phyloP scores from a whole-genome alignment of 768 basidiomycete species.

The Rickenella mellea region DNA sequence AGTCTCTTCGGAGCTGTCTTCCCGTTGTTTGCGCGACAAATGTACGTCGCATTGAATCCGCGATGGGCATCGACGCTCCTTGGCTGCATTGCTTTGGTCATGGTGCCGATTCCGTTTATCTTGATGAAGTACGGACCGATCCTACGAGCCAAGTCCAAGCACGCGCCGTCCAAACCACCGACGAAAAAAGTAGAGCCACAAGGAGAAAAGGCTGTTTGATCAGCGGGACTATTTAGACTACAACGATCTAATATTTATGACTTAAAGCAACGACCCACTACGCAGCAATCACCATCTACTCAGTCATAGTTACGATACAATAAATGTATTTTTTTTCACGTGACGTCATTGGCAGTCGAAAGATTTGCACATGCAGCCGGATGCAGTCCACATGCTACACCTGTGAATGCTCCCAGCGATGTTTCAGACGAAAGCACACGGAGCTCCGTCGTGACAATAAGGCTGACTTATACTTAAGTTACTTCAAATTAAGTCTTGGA shows the following conservation, averaged over 20 bases:
- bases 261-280: no score
- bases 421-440: no score
- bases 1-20: conserved; percentile 46
- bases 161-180: conserved; percentile 20
- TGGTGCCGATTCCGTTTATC: conserved; percentile 46
- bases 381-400: conserved; percentile 20
- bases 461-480: not conserved
- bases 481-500: not conserved
- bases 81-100: conserved; percentile 37
- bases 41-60: conserved; percentile 41
- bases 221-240: no score
- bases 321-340: no score
- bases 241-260: no score
- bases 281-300: no score
- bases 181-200: not conserved
- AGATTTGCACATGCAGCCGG: conserved; percentile 58
- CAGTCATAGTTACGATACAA: no score
- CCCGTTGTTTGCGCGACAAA: conserved; percentile 47
- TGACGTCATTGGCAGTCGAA: conserved; percentile 63
- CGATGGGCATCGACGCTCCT: conserved; percentile 52
- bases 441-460: not conserved
- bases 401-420: conserved; percentile 8
- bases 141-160: conserved; percentile 33
- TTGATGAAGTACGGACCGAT: conserved; percentile 32
- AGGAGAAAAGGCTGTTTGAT: no score